These are phyloP conservation scores for Aspergillus texensis DNA, from an alignment of 2,329 filamentous ascomycete genomes.

Conservation along the genomic window DNA sequence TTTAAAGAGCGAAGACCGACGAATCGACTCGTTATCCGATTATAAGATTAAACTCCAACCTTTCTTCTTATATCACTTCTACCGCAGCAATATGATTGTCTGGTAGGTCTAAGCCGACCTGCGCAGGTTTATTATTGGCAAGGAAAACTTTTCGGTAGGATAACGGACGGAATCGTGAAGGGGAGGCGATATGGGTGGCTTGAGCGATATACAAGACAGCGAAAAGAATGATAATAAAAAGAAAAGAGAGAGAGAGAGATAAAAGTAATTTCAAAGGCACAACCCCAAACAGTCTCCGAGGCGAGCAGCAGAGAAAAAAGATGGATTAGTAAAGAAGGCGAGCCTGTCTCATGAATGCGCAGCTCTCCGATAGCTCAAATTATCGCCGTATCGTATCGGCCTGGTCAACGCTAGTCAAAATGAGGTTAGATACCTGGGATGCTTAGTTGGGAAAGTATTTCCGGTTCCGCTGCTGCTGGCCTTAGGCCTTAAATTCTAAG, in stretches of 20 bases:
- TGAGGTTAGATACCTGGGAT: not conserved
- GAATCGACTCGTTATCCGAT: not conserved
- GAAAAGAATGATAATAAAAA: slow-evolving; percentile 2
- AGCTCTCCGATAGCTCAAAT: slow-evolving; percentile 2
- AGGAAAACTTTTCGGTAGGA: slow-evolving; percentile 24
- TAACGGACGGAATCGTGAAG: not conserved
- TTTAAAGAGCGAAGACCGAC: slow-evolving; percentile 10
- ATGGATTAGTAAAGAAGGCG: not conserved
- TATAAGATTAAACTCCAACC: not conserved
- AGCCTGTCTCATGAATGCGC: not conserved
- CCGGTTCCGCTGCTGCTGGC: slow-evolving; percentile 1
- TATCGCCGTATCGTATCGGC: slow-evolving; percentile 9
- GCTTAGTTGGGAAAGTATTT: not conserved
- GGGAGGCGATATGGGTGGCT: not conserved
- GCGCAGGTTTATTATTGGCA: slow-evolving; percentile 2
- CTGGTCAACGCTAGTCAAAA: slow-evolving; percentile 2
- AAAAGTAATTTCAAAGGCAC: not conserved
- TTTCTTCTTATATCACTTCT: not conserved
- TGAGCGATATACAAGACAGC: slow-evolving; percentile 10
- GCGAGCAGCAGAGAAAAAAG: not conserved
- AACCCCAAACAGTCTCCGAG: not conserved
- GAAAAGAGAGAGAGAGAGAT: not conserved
- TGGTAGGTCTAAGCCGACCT: not conserved
- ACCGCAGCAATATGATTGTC: not conserved
- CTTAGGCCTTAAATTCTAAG: not conserved